phyloP scores from a whole-genome alignment of 441 rosid species.

The Brassica hybrid region DNA sequence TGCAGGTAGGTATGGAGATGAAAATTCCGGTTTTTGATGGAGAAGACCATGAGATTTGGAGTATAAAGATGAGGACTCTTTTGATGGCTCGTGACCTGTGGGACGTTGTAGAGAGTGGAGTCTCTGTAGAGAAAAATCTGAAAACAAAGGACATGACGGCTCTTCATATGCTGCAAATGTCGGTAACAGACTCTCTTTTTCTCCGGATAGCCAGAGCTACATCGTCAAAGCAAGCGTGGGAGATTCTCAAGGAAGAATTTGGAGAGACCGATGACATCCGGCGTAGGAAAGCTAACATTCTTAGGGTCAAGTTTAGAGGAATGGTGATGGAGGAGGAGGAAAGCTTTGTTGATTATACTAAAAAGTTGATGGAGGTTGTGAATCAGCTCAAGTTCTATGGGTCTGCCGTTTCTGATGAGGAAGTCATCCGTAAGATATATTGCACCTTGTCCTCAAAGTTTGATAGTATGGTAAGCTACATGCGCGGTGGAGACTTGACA shows the following conservation, averaged over 20 bases:
- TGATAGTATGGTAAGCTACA: neutral
- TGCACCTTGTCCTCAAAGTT: neutral
- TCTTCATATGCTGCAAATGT: conserved; percentile 19
- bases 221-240: conserved; percentile 12
- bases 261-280: neutral
- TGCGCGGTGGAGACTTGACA: neutral
- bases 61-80: conserved; percentile 10
- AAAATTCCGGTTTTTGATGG: neutral
- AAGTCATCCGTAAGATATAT: neutral
- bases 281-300: neutral
- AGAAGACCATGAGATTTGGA: conserved; percentile 3
- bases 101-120: neutral
- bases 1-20: neutral
- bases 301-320: neutral
- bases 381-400: conserved; percentile 10
- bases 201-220: conserved; percentile 11
- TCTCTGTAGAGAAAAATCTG: neutral
- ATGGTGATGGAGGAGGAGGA: neutral
- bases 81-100: conserved; percentile 17
- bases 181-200: neutral
- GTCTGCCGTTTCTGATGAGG: neutral
- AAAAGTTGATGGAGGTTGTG: conserved; percentile 8
- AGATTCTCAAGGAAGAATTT: neutral
- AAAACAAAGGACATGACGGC: conserved; percentile 4
- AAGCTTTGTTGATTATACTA: neutral